A percentile compares a stretch with the other conserved stretches of the same genome.
Conservation (phyloP, 345 rosid genomes). For the Aethionema arabicum region DNA sequence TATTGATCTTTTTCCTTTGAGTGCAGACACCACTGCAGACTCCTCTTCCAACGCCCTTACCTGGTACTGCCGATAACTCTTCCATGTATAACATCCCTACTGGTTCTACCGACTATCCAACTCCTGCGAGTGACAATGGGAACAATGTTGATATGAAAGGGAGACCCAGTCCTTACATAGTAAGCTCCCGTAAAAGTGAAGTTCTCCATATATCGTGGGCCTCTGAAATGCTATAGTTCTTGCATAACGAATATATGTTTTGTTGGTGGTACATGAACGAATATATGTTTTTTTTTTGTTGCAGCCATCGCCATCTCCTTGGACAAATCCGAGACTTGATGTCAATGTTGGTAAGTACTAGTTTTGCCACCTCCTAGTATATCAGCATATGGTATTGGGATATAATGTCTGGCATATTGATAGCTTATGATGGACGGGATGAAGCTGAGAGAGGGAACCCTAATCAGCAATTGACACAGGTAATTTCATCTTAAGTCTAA, state of each 20-base stretch:
- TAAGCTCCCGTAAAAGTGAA: constrained; percentile 30
- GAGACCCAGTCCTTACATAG: constrained; percentile 84
- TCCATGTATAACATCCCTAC: constrained; percentile 89
- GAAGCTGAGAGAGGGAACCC: constrained; percentile 78
- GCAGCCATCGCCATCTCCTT: constrained; percentile 91
- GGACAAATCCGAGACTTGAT: constrained; percentile 88
- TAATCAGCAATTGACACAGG: constrained; percentile 80
- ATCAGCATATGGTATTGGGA: constrained; percentile 23
- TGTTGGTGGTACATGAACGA: background rate
- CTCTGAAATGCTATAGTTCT: background rate
- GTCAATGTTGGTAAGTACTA: constrained; percentile 89
- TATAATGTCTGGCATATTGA: constrained; percentile 20
- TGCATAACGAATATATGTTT: no score
- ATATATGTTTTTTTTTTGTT: constrained; percentile 15
- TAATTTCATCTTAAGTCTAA: constrained; percentile 26
- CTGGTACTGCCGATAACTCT: constrained; percentile 73
- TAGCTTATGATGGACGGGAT: constrained; percentile 96
- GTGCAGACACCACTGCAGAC: constrained; percentile 88
- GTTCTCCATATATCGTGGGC: background rate
- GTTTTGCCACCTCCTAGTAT: constrained; percentile 11
- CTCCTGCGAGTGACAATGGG: constrained; percentile 67
- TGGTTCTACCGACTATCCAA: constrained; percentile 79
- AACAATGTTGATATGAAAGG: constrained; percentile 64
- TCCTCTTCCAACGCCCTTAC: constrained; percentile 78
- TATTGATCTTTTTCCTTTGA: constrained; percentile 3